These are phyloP conservation scores for Fraxinus platypoda DNA, from an alignment of 305 asterid genomes.

Conservation along the genomic window DNA sequence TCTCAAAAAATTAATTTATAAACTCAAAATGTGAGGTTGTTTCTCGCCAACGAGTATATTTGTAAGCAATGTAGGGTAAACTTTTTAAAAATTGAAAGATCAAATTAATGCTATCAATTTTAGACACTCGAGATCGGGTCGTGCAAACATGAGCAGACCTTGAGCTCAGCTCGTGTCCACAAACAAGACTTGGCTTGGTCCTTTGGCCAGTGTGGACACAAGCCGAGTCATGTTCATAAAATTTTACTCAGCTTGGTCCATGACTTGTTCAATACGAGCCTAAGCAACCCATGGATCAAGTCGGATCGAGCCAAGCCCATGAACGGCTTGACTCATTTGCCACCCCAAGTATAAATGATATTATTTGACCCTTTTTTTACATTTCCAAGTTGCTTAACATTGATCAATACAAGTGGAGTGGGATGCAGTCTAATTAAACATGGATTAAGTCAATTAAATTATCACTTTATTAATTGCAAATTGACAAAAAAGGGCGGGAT, in stretches of 20 bases:
- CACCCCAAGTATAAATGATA: not conserved
- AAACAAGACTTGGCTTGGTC: not conserved
- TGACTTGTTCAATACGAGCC: not conserved
- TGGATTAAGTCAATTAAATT: constrained; percentile 11
- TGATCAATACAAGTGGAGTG: not conserved
- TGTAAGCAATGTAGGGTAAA: not conserved
- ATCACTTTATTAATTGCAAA: constrained; percentile 8
- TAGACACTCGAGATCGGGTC: too few relatives aligned
- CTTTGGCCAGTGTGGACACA: not conserved
- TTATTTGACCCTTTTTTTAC: not conserved
- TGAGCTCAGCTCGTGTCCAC: not conserved
- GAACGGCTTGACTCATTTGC: too few relatives aligned
- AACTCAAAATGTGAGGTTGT: not conserved
- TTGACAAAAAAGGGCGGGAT: constrained; percentile 6
- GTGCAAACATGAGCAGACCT: too few relatives aligned
- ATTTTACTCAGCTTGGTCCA: not conserved
- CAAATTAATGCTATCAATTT: not conserved
- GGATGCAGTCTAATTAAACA: not conserved
- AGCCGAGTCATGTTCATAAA: too few relatives aligned
- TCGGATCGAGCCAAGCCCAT: too few relatives aligned
- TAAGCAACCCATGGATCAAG: too few relatives aligned
- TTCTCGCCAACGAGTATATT: not conserved
- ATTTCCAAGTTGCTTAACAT: not conserved
- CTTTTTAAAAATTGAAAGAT: not conserved
- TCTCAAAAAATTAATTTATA: too few relatives aligned